These are phyloP conservation scores for Penicillium sp. DNA, from an alignment of 2,329 filamentous ascomycete genomes.

Conservation along the genomic window DNA sequence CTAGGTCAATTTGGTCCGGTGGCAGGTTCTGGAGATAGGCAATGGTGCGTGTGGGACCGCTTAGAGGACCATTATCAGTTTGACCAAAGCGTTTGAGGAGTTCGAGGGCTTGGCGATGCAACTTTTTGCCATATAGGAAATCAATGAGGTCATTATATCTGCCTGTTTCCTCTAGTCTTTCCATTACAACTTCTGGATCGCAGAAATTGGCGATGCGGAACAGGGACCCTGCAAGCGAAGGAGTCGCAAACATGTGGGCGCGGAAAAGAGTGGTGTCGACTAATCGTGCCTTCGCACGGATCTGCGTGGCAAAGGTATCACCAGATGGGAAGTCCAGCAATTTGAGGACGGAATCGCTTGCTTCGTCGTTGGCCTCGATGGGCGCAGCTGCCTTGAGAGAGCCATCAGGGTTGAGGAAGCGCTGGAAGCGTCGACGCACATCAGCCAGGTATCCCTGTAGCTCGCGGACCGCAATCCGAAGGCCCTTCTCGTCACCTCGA, in stretches of 20 bases:
- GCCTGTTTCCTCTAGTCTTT: conserved; percentile 83
- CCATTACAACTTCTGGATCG: conserved; percentile 91
- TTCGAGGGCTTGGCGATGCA: conserved; percentile 84
- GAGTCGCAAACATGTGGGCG: conserved; percentile 89
- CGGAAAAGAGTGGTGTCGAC: conserved; percentile 95
- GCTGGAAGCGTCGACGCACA: conserved; percentile 68
- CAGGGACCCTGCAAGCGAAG: conserved; percentile 79
- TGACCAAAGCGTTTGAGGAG: conserved; percentile 80
- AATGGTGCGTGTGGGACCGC: conserved; percentile 81
- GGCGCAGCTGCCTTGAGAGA: conserved; percentile 42
- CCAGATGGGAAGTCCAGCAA: conserved; percentile 53
- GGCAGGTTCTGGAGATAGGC: conserved; percentile 87
- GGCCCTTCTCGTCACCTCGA: conserved; percentile 50
- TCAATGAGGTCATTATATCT: conserved; percentile 95
- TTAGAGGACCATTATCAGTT: conserved; percentile 57
- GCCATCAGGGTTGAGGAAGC: conserved; percentile 62
- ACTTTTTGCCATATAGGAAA: conserved; percentile 92
- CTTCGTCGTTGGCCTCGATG: conserved; percentile 39
- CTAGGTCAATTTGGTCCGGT: conserved; percentile 83
- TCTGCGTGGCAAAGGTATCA: conserved; percentile 61
- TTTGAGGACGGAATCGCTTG: conserved; percentile 48
- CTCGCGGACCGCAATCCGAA: conserved; percentile 78
- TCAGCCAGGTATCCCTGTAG: conserved; percentile 87
- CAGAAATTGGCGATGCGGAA: conserved; percentile 98
- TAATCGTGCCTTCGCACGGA: conserved; percentile 75